Evolutionary conservation across 2,329 filamentous ascomycete genomes (phyloP).

Genomic region (Endoconidiophora polonica): DNA sequence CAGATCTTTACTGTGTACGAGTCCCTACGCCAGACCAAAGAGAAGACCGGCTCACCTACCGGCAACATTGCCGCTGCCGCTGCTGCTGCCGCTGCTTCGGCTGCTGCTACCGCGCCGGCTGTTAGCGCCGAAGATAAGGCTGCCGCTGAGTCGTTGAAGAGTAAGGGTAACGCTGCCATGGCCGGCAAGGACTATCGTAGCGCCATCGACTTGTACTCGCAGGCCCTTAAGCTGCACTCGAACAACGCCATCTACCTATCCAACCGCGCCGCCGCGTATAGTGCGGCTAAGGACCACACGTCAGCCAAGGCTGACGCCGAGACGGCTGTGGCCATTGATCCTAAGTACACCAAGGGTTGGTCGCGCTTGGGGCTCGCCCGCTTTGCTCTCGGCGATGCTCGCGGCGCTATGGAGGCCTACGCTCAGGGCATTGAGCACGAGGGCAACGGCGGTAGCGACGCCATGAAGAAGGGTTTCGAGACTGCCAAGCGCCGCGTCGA

Average conservation of each 20-base stretch:
- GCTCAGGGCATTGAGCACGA: constrained; percentile 83
- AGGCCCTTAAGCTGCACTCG: constrained; percentile 66
- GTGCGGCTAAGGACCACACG: constrained; percentile 66
- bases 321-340: constrained; percentile 72
- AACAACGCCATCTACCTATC: constrained; percentile 91
- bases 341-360: constrained; percentile 95
- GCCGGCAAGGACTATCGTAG: constrained; percentile 72
- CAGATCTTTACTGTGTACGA: constrained; percentile 94
- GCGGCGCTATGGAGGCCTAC: constrained; percentile 90
- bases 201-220: constrained; percentile 76
- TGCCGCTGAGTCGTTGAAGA: constrained; percentile 78
- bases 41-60: constrained; percentile 19
- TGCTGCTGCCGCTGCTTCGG: constrained; percentile 19
- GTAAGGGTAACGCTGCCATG: constrained; percentile 87
- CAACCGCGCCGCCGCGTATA: constrained; percentile 90
- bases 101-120: constrained; percentile 19
- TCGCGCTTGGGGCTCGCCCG: constrained; percentile 78
- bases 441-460: constrained; percentile 83
- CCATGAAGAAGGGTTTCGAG: constrained; percentile 94
- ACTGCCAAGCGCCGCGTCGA: constrained; percentile 79
- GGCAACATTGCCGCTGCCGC: constrained; percentile 22
- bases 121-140: constrained; percentile 46
- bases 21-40: constrained; percentile 54
- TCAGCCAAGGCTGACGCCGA: constrained; percentile 78
- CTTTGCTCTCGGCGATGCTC: constrained; percentile 80